A percentile compares a stretch with the other conserved stretches of the same genome.
Conservation (phyloP, 164 flowering plant species). For the Kalanchoe fedtschenkoi region DNA sequence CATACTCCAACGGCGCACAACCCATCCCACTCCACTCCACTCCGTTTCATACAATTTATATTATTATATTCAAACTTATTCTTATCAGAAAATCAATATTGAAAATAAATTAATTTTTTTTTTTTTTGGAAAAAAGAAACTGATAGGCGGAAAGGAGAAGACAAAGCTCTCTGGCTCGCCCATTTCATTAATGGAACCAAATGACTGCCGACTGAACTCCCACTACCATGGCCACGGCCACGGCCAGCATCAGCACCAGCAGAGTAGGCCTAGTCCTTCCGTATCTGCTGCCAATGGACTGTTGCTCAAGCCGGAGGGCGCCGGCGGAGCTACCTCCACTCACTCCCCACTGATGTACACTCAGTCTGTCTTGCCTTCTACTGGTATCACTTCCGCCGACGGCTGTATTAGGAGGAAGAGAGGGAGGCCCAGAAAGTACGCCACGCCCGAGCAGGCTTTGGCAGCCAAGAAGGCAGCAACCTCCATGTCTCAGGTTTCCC, state of each 20-base stretch:
- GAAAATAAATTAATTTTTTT: too few relatives aligned
- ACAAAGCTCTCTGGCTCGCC: not conserved
- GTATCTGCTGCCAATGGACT: constrained; percentile 2
- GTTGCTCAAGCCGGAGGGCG: too few relatives aligned
- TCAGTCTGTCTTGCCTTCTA: constrained; percentile 25
- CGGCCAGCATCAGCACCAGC: constrained; percentile 12
- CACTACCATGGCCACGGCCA: constrained; percentile 26
- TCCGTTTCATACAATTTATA: too few relatives aligned
- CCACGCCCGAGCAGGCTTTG: constrained; percentile 41
- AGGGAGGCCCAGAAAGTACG: constrained; percentile 62
- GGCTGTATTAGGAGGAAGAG: constrained; percentile 40
- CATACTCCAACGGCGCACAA: too few relatives aligned
- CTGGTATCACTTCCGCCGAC: constrained; percentile 22
- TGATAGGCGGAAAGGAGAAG: not conserved
- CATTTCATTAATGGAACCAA: constrained; percentile 29
- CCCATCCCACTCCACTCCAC: too few relatives aligned
- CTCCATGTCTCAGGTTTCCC: constrained; percentile 3
- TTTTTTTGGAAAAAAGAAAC: not conserved
- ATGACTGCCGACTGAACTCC: constrained; percentile 26
- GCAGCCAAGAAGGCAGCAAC: constrained; percentile 29
- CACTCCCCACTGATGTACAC: constrained; percentile 21
- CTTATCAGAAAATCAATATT: too few relatives aligned
- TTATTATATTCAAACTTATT: too few relatives aligned
- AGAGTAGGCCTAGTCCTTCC: constrained; percentile 12
- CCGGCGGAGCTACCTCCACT: constrained; percentile 14